Conservation (phyloP, 257 asterid genomes). For the Nicotiana tabacum region DNA sequence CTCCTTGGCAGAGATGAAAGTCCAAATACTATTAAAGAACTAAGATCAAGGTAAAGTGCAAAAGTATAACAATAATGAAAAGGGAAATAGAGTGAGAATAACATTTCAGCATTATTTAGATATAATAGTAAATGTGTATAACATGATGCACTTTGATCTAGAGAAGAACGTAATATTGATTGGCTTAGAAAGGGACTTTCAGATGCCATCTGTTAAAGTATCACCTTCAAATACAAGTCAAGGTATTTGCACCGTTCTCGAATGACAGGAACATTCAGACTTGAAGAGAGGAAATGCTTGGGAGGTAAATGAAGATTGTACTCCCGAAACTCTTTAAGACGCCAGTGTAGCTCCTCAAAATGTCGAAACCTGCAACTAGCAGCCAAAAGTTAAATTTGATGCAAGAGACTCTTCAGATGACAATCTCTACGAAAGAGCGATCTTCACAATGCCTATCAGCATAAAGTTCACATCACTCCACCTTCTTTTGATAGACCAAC, state of each 20-base stretch:
- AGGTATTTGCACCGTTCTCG: slow-evolving; percentile 89
- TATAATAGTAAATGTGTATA: neutral
- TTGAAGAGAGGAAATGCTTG: slow-evolving; percentile 88
- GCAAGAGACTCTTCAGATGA: neutral
- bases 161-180: neutral
- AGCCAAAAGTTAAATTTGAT: slow-evolving; percentile 13
- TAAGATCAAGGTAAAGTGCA: neutral
- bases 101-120: neutral
- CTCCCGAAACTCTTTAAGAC: slow-evolving; percentile 81
- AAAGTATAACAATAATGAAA: neutral
- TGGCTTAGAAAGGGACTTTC: neutral
- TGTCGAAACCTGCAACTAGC: slow-evolving; percentile 63
- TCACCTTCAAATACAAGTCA: slow-evolving; percentile 85
- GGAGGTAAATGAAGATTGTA: slow-evolving; percentile 97
- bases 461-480: slow-evolving; percentile 15
- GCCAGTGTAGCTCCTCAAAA: slow-evolving; percentile 94
- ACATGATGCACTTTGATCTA: neutral
- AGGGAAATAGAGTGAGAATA: neutral
- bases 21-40: neutral
- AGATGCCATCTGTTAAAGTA: slow-evolving; percentile 13
- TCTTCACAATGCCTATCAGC: neutral
- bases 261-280: slow-evolving; percentile 62
- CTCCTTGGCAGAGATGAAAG: neutral
- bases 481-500: slow-evolving; percentile 99
- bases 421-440: neutral